phyloP scores from a whole-genome alignment of 345 rosid species.

The Eucalyptus curtisii region DNA sequence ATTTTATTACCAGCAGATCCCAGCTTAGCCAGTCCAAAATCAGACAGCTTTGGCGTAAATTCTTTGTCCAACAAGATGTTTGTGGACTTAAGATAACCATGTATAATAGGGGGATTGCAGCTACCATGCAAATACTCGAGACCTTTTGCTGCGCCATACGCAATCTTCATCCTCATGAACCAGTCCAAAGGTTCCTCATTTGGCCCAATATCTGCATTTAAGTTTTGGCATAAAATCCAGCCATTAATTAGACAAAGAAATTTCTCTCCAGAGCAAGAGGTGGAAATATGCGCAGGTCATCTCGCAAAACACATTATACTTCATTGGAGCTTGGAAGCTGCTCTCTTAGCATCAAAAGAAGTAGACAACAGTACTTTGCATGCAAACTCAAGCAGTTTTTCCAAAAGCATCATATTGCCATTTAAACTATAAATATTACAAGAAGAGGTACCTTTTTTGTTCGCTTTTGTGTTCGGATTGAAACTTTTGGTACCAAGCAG shows the following conservation, averaged over 20 bases:
- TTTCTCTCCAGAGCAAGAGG: neutral
- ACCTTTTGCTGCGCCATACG: constrained; percentile 53
- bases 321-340: neutral
- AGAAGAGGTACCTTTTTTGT: neutral
- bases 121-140: constrained; percentile 52
- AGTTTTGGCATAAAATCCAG: neutral
- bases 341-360: neutral
- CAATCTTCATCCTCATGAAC: constrained; percentile 51
- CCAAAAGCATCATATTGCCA: neutral
- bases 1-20: constrained; percentile 25
- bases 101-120: constrained; percentile 40
- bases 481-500: constrained; percentile 27
- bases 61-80: constrained; percentile 47
- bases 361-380: neutral
- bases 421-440: neutral
- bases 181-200: constrained; percentile 32
- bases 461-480: neutral
- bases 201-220: constrained; percentile 16
- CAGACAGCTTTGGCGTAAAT: constrained; percentile 39
- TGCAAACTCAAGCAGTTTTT: neutral
- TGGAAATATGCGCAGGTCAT: neutral
- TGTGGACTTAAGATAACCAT: constrained; percentile 53
- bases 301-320: neutral
- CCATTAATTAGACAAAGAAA: neutral
- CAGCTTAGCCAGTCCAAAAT: constrained; percentile 52